Base-by-base conservation (phyloP, 2,329 filamentous ascomycete species). In the Colletotrichum sp. region DNA sequence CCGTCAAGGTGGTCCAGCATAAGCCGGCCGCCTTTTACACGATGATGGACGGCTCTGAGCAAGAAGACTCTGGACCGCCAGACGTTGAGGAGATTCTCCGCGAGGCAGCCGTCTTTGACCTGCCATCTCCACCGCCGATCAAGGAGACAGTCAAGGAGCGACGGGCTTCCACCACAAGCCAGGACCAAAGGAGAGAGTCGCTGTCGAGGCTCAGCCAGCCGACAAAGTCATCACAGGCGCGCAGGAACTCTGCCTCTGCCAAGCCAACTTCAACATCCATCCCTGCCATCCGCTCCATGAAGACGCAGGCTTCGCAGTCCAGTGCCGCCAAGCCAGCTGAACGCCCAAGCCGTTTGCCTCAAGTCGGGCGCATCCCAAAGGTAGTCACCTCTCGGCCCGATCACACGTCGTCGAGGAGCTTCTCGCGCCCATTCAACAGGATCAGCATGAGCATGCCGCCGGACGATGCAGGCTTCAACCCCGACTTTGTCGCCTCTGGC, bases 311-410 rank as follows among this genome's bases (percentile, higher is more conserved):
- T 6, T 39, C 75, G 10, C 75, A 75, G 26, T 32, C 68, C 7
- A 71, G 21, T 24, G 44, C 71, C 13, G 60, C 67, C 8, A 71
- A 77, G 67, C 63, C 72, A 39, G 69, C 69, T 15, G 76, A 74
- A 24, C 86, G 87, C 6, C 91, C 91, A 12, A 95, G 92, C 81
- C 90, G 96, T 72, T 87, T 98, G 21, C 92, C 93, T 32, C 95
- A 96, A 79, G 93, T 98, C 63, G 96, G 96, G 10, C 92, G 96
- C 18, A 98, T 98, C 68, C 96, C 96, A 10, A 93, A 92, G 80
- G 95, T 98, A 6, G 89, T 96, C 34, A 95, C 92, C 62, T 92
- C 90, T 63, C 90, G 93, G 69, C 88, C 92, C 44, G 91, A 94
- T 77, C 91, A 91, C 64, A 91, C 92, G 2, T 93, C 95, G 1